Conservation (phyloP, 768 basidiomycete species). For the Amanita phalloides region DNA sequence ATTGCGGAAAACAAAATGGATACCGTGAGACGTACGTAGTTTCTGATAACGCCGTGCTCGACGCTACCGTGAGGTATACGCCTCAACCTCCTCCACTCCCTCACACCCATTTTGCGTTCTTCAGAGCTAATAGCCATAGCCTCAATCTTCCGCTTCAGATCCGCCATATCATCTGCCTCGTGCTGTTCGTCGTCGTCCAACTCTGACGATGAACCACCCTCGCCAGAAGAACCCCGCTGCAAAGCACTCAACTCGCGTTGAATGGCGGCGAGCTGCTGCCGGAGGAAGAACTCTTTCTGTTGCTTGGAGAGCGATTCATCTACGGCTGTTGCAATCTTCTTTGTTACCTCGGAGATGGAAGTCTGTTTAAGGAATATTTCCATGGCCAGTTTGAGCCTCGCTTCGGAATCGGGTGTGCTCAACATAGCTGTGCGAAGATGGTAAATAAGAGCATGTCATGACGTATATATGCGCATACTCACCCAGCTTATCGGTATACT, state of each 20-base stretch:
- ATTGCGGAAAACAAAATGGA: slow-evolving; percentile 9
- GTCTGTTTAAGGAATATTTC: slow-evolving; percentile 65
- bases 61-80: slow-evolving; percentile 86
- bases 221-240: slow-evolving; percentile 19
- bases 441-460: not conserved
- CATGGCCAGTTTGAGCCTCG: slow-evolving; percentile 56
- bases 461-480: slow-evolving; percentile 12
- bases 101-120: slow-evolving; percentile 69
- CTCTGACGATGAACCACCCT: slow-evolving; percentile 29
- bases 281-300: slow-evolving; percentile 80
- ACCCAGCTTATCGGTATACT: slow-evolving; percentile 68
- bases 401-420: slow-evolving; percentile 44
- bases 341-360: slow-evolving; percentile 71
- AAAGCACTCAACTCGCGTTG: slow-evolving; percentile 63
- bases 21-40: slow-evolving; percentile 44
- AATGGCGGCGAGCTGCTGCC: slow-evolving; percentile 75
- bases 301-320: slow-evolving; percentile 82
- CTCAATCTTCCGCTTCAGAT: slow-evolving; percentile 63
- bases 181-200: slow-evolving; percentile 71
- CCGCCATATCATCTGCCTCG: slow-evolving; percentile 72
- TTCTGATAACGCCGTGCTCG: slow-evolving; percentile 82
- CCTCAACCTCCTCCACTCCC: slow-evolving; percentile 78
- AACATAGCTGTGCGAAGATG: slow-evolving; percentile 39
- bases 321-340: slow-evolving; percentile 71
- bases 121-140: slow-evolving; percentile 64